phyloP scores from a whole-genome alignment of 768 basidiomycete genomes.

The Trametes maxima region DNA sequence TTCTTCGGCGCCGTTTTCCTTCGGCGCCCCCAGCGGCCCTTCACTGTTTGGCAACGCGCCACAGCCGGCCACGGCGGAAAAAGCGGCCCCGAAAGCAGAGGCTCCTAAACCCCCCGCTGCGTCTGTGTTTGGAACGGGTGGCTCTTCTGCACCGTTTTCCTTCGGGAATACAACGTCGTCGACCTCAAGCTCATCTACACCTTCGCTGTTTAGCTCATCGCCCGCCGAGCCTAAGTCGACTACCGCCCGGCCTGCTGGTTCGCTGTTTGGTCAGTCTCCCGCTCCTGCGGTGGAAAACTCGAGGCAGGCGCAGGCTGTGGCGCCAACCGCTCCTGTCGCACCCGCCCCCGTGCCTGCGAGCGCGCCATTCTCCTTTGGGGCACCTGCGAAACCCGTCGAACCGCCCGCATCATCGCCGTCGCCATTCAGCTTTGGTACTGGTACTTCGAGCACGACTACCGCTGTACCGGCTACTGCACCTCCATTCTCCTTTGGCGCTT shows the following conservation, averaged over 20 bases:
- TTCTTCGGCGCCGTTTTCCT: constrained; percentile 5
- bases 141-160: neutral
- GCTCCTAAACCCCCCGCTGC: constrained; percentile 7
- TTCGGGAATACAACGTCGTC: neutral
- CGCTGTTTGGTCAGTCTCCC: neutral
- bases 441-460: constrained; percentile 1
- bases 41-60: neutral
- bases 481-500: constrained; percentile 28
- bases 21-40: neutral
- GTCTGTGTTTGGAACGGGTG: neutral
- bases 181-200: neutral
- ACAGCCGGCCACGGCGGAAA: neutral
- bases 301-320: neutral
- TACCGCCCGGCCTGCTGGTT: neutral
- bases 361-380: constrained; percentile 4
- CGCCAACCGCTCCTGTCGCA: neutral
- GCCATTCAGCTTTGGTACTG: constrained; percentile 20
- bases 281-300: neutral
- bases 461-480: constrained; percentile 8
- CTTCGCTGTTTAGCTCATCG: constrained; percentile 5
- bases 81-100: constrained; percentile 7
- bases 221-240: constrained; percentile 1
- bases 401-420: constrained; percentile 3
- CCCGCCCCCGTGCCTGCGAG: neutral
- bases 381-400: constrained; percentile 17